Evolutionary conservation across 2,329 filamentous ascomycete genomes (phyloP).

Genomic region (Trichoderma sp.): DNA sequence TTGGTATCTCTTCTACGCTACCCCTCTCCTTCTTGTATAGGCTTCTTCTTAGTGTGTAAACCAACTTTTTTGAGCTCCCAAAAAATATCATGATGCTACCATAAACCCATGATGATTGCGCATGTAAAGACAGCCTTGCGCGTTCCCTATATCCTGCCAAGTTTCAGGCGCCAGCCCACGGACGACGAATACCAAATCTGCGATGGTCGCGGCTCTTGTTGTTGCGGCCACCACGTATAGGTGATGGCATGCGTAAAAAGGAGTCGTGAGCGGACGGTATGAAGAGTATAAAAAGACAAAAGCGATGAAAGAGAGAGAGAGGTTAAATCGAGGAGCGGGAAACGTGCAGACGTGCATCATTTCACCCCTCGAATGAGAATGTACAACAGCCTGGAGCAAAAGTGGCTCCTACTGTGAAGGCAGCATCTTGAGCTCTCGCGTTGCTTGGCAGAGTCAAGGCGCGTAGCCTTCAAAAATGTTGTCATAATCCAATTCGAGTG

Average conservation of each 20-base stretch:
- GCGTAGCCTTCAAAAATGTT: not conserved
- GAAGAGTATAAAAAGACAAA: not conserved
- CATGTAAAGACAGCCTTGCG: conserved; percentile 8
- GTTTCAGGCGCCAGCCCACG: conserved; percentile 7
- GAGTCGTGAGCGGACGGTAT: not conserved
- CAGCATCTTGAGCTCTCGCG: not conserved
- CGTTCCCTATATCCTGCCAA: conserved; percentile 14
- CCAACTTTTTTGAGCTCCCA: conserved; percentile 19
- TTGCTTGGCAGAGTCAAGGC: not conserved
- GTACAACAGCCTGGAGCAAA: not conserved
- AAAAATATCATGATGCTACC: not conserved
- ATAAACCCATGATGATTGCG: conserved; percentile 9
- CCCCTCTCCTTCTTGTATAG: not conserved
- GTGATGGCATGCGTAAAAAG: not conserved
- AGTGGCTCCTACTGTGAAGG: not conserved
- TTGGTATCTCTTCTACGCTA: conserved; percentile 19
- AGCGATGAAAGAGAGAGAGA: not conserved
- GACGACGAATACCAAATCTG: not conserved
- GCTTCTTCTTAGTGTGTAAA: conserved; percentile 1
- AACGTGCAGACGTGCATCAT: not conserved
- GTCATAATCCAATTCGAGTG: not conserved
- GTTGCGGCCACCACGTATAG: not conserved
- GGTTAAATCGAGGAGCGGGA: not conserved
- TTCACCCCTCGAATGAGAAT: not conserved
- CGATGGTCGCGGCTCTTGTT: not conserved